Conservation (phyloP, 2,329 filamentous ascomycete species). For the Apiospora arundinis region DNA sequence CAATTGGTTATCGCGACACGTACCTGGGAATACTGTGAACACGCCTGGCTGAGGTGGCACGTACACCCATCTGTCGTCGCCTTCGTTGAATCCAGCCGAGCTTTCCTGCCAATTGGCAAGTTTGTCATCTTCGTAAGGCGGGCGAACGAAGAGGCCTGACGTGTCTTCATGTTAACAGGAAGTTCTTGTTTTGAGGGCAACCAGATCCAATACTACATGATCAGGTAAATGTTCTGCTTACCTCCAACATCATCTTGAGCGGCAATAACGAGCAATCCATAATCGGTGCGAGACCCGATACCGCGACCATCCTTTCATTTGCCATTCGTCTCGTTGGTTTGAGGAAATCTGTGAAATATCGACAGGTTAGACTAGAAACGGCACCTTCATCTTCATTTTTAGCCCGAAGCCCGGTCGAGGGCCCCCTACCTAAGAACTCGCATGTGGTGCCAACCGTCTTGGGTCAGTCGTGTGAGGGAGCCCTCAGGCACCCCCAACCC, state of each 20-base stretch:
- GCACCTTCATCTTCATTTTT: background rate
- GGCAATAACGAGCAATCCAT: constrained; percentile 57
- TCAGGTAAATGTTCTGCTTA: constrained; percentile 26
- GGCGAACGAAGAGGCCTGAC: constrained; percentile 52
- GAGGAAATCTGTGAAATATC: constrained; percentile 38
- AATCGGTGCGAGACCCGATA: constrained; percentile 59
- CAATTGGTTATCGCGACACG: too few species aligned
- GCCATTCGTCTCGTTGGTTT: constrained; percentile 47
- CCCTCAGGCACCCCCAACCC: constrained; percentile 49
- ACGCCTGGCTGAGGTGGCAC: constrained; percentile 51
- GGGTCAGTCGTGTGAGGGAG: too few species aligned
- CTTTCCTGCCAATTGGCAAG: constrained; percentile 54
- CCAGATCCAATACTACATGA: background rate
- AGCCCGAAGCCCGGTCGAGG: background rate
- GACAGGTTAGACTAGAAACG: background rate
- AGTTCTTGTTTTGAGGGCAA: background rate
- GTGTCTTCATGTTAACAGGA: background rate
- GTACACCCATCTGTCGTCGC: constrained; percentile 54
- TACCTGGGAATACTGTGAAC: constrained; percentile 57
- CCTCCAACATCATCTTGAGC: constrained; percentile 57
- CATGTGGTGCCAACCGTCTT: constrained; percentile 60
- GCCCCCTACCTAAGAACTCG: constrained; percentile 49
- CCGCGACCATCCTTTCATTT: constrained; percentile 56
- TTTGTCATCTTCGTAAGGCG: constrained; percentile 46
- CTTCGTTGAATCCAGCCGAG: constrained; percentile 50